Percentiles rank a stretch among this genome's conserved stretches.
These are phyloP conservation scores for Lathyrus aphaca DNA, from an alignment of 306 rosid species.

Conservation along the genomic window DNA sequence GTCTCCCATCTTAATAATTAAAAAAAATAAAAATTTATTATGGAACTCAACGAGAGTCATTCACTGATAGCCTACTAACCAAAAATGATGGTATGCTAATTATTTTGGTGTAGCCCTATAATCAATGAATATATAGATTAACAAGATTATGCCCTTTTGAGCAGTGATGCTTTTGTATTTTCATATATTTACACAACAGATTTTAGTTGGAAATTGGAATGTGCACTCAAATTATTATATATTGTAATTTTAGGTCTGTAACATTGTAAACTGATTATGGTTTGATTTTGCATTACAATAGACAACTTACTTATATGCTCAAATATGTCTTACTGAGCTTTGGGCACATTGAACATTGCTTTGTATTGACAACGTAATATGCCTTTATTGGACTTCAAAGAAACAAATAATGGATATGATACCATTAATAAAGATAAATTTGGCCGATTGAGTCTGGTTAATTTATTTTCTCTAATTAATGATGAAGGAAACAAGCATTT, in stretches of 20 bases:
- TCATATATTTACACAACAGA: too few relatives aligned
- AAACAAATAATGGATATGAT: not conserved
- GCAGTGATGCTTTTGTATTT: too few relatives aligned
- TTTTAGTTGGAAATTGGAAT: too few relatives aligned
- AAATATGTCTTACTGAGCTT: slow-evolving; percentile 19
- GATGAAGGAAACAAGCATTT: slow-evolving; percentile 31
- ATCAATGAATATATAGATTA: too few relatives aligned
- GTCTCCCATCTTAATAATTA: not conserved
- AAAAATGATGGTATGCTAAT: too few relatives aligned
- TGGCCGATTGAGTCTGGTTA: slow-evolving; percentile 27
- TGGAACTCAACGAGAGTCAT: not conserved
- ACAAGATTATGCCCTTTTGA: too few relatives aligned
- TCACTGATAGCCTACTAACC: slow-evolving; percentile 29
- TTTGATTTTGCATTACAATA: not conserved
- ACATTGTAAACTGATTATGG: not conserved
- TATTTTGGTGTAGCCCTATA: too few relatives aligned
- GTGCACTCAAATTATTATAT: too few relatives aligned
- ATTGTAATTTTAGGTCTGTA: not conserved
- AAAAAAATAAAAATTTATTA: too few relatives aligned
- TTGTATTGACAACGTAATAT: slow-evolving; percentile 21
- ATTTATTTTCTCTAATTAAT: slow-evolving; percentile 13
- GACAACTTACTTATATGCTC: slow-evolving; percentile 10
- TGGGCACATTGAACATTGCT: slow-evolving; percentile 19
- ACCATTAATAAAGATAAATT: slow-evolving; percentile 19
- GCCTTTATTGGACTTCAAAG: slow-evolving; percentile 21